These are phyloP conservation scores for Candida neerlandica DNA, from an alignment of 1,139 yeast species.

Conservation along the genomic window DNA sequence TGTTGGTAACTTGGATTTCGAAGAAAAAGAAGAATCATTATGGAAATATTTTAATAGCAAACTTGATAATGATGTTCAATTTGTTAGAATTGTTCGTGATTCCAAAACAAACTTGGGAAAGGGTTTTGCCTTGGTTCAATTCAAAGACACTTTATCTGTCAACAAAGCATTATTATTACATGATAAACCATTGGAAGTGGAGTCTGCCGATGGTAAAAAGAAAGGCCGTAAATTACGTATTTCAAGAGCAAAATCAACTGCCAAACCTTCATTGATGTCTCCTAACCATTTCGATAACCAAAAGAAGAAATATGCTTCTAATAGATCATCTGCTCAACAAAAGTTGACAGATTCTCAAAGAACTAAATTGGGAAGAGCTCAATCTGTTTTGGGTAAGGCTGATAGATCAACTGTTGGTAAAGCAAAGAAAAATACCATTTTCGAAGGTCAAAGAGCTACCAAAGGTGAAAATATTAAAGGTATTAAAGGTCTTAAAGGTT, in stretches of 20 bases:
- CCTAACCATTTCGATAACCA: constrained; percentile 48
- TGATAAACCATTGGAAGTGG: constrained; percentile 59
- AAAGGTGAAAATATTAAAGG: constrained; percentile 66
- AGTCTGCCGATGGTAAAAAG: constrained; percentile 16
- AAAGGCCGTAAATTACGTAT: constrained; percentile 69
- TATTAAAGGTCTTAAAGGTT: constrained; percentile 49
- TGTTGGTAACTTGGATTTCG: constrained; percentile 93
- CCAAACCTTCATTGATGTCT: constrained; percentile 48
- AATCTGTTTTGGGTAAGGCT: constrained; percentile 72
- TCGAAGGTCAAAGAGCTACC: constrained; percentile 82
- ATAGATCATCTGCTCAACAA: constrained; percentile 20
- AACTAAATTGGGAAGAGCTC: constrained; percentile 81
- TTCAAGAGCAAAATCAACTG: constrained; percentile 67
- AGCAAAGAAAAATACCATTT: constrained; percentile 33
- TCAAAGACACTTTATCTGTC: constrained; percentile 77
- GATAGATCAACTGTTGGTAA: constrained; percentile 70
- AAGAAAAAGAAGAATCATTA: constrained; percentile 83
- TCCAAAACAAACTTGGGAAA: constrained; percentile 93
- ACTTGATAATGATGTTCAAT: constrained; percentile 73
- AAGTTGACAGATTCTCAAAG: constrained; percentile 62
- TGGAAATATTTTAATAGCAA: constrained; percentile 75
- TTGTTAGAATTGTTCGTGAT: constrained; percentile 89
- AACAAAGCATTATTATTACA: constrained; percentile 79
- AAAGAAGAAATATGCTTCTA: constrained; percentile 28
- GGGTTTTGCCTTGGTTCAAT: constrained; percentile 96